phyloP scores from a whole-genome alignment of 2,329 filamentous ascomycete species.

The Apiospora koreana region DNA sequence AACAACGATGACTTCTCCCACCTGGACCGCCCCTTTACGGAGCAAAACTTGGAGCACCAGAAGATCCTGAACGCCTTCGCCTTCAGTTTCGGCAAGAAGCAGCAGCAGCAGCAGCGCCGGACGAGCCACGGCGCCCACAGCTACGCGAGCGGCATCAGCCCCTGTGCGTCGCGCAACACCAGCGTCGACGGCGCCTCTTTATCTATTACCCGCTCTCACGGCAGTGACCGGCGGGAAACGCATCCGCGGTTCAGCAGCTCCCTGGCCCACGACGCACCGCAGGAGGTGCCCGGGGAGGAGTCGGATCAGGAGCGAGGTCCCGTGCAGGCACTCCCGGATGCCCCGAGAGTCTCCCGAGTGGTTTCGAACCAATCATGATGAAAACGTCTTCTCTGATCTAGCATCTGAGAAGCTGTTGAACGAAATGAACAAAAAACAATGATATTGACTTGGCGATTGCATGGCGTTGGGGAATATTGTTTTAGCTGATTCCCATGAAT shows the following conservation, averaged over 20 bases:
- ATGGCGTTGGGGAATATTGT: neutral
- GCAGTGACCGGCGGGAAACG: constrained; percentile 17
- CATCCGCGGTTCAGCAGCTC: constrained; percentile 20
- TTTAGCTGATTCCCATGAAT: neutral
- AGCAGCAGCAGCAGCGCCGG: constrained; percentile 17
- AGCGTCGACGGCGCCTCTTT: constrained; percentile 24
- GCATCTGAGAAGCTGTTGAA: neutral
- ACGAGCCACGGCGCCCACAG: constrained; percentile 24
- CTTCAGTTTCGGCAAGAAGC: constrained; percentile 28
- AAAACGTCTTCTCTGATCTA: neutral
- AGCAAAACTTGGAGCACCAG: constrained; percentile 35
- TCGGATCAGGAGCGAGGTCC: constrained; percentile 15
- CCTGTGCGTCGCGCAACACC: constrained; percentile 26
- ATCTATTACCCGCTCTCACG: neutral
- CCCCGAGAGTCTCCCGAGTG: neutral
- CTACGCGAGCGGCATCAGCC: constrained; percentile 30
- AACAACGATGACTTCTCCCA: constrained; percentile 17
- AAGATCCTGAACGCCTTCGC: constrained; percentile 32
- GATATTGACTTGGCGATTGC: neutral
- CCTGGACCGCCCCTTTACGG: constrained; percentile 32
- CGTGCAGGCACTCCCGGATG: neutral
- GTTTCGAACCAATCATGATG: neutral
- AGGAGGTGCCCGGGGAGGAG: constrained; percentile 19
- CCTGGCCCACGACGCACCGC: constrained; percentile 17
- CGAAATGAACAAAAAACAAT: neutral